Conservation (phyloP, 495 filamentous ascomycete species). For the Cercophora newfieldiana region DNA sequence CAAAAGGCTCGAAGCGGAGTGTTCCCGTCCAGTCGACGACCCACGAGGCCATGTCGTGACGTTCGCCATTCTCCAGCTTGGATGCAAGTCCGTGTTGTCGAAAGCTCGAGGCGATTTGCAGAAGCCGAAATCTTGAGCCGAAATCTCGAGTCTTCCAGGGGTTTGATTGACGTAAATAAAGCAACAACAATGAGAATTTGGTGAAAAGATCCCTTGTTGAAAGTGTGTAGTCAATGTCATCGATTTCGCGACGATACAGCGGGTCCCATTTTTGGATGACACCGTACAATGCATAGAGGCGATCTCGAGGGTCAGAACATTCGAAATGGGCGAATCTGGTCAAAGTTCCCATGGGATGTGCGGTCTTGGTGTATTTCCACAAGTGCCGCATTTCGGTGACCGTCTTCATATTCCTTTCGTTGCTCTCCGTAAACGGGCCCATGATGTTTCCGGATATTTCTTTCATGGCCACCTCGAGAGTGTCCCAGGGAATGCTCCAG, state of each 20-base stretch:
- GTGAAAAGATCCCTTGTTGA: background rate
- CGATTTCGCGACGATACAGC: background rate
- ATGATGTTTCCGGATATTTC: background rate
- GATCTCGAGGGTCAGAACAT: constrained; percentile 15
- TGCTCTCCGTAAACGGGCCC: background rate
- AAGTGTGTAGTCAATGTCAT: background rate
- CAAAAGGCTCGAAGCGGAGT: constrained; percentile 2
- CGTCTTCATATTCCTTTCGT: background rate
- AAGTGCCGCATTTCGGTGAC: background rate
- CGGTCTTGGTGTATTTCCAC: background rate
- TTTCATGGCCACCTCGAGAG: background rate
- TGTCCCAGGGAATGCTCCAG: constrained; percentile 7
- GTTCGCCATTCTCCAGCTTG: background rate
- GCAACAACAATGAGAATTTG: background rate
- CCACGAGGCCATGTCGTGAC: constrained; percentile 15
- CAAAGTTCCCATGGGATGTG: constrained; percentile 9
- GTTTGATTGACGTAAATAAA: too few relatives aligned
- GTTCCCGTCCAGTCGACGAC: constrained; percentile 15
- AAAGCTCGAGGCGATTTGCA: background rate
- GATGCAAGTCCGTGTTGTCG: background rate
- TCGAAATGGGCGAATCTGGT: constrained; percentile 9
- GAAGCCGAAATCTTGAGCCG: too few relatives aligned
- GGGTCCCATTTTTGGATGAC: constrained; percentile 11
- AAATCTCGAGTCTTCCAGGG: too few relatives aligned
- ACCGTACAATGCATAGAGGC: constrained; percentile 18